These are phyloP conservation scores for Myxozyma monticola DNA, from an alignment of 805 yeast species.

Conservation along the genomic window DNA sequence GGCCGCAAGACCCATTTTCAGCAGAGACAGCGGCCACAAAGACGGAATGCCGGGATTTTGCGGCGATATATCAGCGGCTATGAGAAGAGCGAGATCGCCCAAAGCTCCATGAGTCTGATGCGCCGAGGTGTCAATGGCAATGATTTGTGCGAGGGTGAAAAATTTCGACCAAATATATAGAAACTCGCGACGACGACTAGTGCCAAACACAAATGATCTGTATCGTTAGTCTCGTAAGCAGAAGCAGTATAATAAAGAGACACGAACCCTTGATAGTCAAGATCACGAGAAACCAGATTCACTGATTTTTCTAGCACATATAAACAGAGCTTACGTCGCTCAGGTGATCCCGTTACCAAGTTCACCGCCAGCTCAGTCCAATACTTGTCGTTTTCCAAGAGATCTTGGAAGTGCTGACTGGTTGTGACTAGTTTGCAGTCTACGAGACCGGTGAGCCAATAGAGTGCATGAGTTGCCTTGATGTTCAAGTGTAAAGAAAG, in stretches of 20 bases:
- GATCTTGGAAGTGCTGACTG: background rate
- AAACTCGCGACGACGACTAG: constrained; percentile 28
- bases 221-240: background rate
- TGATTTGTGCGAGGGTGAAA: constrained; percentile 72
- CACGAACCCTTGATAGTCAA: constrained; percentile 14
- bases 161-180: constrained; percentile 68
- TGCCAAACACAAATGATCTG: constrained; percentile 6
- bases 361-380: constrained; percentile 11
- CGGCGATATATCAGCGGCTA: background rate
- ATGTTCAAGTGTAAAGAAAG: background rate
- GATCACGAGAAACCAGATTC: background rate
- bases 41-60: constrained; percentile 4
- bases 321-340: constrained; percentile 17
- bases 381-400: constrained; percentile 1
- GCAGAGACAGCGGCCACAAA: constrained; percentile 12
- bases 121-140: constrained; percentile 80
- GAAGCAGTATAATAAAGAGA: background rate
- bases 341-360: constrained; percentile 16
- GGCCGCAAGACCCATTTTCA: constrained; percentile 16
- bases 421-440: background rate
- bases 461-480: constrained; percentile 8
- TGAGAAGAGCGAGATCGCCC: constrained; percentile 5
- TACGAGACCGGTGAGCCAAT: constrained; percentile 11
- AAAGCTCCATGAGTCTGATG: constrained; percentile 57
- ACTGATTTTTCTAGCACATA: constrained; percentile 12